A percentile compares a stretch with the other conserved stretches of the same genome.
Conservation (phyloP, 306 rosid species). For the Abrus precatorius region DNA sequence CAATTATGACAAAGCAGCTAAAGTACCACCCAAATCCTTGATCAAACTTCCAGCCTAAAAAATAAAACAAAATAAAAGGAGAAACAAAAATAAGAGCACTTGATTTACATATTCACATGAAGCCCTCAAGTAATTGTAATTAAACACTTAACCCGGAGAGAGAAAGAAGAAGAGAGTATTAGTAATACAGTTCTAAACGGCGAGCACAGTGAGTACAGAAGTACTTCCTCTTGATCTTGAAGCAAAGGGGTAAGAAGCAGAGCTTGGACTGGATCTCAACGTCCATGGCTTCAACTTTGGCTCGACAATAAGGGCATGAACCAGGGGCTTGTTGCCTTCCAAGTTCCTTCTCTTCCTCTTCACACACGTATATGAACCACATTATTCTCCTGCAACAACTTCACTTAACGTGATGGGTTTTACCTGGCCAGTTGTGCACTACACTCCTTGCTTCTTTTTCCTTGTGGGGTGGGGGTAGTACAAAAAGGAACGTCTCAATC, state of each 20-base stretch:
- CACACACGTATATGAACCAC: slow-evolving; percentile 73
- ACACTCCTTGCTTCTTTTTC: no score
- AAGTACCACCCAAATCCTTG: neutral
- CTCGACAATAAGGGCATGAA: slow-evolving; percentile 84
- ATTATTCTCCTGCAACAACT: slow-evolving; percentile 56
- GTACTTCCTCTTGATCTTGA: slow-evolving; percentile 83
- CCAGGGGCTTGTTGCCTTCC: slow-evolving; percentile 87
- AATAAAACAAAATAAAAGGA: neutral
- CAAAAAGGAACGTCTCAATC: neutral
- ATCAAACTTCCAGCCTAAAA: neutral
- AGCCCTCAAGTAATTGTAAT: neutral
- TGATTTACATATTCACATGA: neutral
- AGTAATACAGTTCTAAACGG: slow-evolving; percentile 71
- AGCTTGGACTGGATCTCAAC: slow-evolving; percentile 73
- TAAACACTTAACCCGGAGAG: neutral
- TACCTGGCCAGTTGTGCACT: neutral
- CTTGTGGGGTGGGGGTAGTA: neutral
- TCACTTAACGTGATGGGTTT: neutral
- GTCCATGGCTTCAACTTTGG: slow-evolving; percentile 82
- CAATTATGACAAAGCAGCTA: slow-evolving; percentile 29
- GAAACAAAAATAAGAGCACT: neutral
- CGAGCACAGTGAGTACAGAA: slow-evolving; percentile 77
- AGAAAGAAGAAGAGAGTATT: neutral
- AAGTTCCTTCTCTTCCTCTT: slow-evolving; percentile 74
- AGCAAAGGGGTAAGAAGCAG: slow-evolving; percentile 80